Conservation (phyloP, 2,329 filamentous ascomycete genomes). For the Colletotrichum sp. region DNA sequence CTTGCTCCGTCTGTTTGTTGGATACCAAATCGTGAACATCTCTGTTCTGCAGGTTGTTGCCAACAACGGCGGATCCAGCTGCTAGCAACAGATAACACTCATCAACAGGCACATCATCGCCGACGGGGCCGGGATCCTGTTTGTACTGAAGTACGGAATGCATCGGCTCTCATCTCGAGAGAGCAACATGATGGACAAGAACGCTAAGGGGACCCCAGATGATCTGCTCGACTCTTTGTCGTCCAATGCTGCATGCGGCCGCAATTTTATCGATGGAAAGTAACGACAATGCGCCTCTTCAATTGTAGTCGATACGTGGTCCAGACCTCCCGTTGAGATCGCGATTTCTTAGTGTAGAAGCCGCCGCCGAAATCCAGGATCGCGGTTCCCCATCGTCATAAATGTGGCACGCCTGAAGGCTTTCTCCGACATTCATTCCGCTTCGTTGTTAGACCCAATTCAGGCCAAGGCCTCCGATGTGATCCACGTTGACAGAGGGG, state of each 20-base stretch:
- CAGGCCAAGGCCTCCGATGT: not conserved
- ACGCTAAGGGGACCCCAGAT: not conserved
- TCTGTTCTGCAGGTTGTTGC: not conserved
- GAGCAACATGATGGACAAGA: not conserved
- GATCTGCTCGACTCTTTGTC: not conserved
- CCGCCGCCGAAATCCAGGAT: not conserved
- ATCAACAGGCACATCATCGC: not conserved
- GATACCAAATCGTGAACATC: not conserved
- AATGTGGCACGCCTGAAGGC: not conserved
- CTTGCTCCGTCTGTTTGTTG: not conserved
- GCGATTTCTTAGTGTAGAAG: not conserved
- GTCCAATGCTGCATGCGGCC: not conserved
- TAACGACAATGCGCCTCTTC: not conserved
- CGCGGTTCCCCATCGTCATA: not conserved
- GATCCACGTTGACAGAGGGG: not conserved
- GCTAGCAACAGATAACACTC: not conserved
- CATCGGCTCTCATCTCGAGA: not conserved
- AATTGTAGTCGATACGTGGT: not conserved
- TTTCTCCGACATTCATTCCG: not conserved
- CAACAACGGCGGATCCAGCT: not conserved
- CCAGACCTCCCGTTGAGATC: not conserved
- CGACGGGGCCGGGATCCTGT: not conserved
- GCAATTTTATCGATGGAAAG: rapidly evolving
- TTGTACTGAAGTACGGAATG: not conserved
- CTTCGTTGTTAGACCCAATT: not conserved